Conservation (phyloP, 805 yeast genomes). For the Candida quercuum region DNA sequence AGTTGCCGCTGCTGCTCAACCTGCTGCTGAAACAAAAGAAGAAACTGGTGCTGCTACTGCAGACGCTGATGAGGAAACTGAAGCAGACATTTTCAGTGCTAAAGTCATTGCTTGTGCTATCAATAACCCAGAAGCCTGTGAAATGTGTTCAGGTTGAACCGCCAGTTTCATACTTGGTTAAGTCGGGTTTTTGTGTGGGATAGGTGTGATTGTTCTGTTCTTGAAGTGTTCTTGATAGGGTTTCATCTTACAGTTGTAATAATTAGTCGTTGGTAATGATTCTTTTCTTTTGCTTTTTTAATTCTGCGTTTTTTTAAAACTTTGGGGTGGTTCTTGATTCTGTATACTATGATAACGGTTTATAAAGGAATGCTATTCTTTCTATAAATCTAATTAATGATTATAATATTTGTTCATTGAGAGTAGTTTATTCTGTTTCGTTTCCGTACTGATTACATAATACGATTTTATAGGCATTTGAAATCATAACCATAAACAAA, state of each 20-base stretch:
- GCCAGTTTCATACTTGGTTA: background rate
- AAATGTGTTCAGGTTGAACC: conserved; percentile 95
- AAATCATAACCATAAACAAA: too few relatives aligned
- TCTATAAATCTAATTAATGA: background rate
- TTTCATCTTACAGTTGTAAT: background rate
- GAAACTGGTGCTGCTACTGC: conserved; percentile 26
- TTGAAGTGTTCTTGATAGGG: background rate
- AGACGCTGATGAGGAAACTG: conserved; percentile 35
- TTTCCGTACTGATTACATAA: background rate
- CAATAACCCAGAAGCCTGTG: conserved; percentile 94
- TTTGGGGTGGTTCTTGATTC: background rate
- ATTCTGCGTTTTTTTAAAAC: background rate
- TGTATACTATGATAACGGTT: background rate
- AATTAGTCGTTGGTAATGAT: too few relatives aligned
- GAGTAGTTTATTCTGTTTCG: background rate
- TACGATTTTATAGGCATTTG: too few relatives aligned
- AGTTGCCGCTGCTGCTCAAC: conserved; percentile 24
- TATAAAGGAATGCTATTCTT: too few relatives aligned
- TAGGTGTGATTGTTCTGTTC: too few relatives aligned
- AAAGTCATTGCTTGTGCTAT: conserved; percentile 96
- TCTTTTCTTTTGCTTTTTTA: background rate
- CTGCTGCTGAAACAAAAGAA: too few relatives aligned
- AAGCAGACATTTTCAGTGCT: conserved; percentile 82
- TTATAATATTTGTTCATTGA: background rate
- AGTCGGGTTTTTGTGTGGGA: background rate